These are phyloP conservation scores for Suhomyces terraborum DNA, from an alignment of 1,139 yeast species.

Conservation along the genomic window DNA sequence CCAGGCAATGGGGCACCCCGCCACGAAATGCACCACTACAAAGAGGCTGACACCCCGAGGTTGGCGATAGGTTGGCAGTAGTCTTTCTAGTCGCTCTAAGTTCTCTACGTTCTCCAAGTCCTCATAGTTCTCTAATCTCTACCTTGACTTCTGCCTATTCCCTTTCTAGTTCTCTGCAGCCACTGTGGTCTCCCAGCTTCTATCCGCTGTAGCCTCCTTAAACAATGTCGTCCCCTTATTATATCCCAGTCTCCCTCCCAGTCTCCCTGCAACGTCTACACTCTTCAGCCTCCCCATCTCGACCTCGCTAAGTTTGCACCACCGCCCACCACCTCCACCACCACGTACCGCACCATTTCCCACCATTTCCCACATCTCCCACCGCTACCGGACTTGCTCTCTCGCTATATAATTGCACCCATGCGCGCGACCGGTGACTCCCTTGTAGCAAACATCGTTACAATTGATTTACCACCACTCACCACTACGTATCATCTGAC, in stretches of 20 bases:
- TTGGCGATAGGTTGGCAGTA: no score
- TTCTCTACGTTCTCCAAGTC: no score
- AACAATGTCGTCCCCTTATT: background rate
- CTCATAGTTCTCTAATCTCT: no score
- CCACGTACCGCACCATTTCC: background rate
- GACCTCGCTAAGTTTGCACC: background rate
- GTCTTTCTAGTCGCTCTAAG: no score
- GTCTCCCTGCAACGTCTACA: background rate
- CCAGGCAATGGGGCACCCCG: no score
- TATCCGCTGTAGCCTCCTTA: no score
- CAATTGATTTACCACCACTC: background rate
- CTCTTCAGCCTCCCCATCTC: background rate
- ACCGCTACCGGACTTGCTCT: background rate
- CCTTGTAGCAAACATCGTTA: no score
- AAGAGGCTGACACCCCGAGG: no score
- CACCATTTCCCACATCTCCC: background rate
- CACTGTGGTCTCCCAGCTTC: no score
- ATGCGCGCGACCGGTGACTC: no score
- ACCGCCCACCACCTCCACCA: background rate
- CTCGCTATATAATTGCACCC: no score
- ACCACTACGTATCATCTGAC: constrained; percentile 2
- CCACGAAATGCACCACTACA: no score
- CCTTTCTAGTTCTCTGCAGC: background rate
- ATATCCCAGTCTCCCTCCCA: background rate
- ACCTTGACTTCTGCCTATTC: background rate